Percentiles rank a stretch among this genome's conserved stretches.
Conservation (phyloP, 805 yeast genomes). For the Candida wancherniae region DNA sequence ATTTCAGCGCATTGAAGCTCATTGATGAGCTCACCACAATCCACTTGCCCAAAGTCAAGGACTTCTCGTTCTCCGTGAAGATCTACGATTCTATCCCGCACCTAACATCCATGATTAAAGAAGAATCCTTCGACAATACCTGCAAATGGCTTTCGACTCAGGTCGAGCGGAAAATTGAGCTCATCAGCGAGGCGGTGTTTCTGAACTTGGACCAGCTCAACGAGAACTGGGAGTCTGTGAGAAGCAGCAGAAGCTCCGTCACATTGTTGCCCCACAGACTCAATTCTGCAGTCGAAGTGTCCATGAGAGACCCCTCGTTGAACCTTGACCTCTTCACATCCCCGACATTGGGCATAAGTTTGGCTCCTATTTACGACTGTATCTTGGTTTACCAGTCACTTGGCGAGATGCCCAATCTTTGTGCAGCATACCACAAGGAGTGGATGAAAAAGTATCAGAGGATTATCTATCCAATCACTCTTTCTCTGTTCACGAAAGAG, state of each 20-base stretch:
- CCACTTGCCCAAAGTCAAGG: slow-evolving; percentile 65
- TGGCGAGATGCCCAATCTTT: slow-evolving; percentile 57
- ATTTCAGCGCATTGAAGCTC: slow-evolving; percentile 81
- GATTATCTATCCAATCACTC: slow-evolving; percentile 59
- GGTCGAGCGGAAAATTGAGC: slow-evolving; percentile 55
- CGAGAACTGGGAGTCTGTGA: slow-evolving; percentile 52
- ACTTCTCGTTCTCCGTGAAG: slow-evolving; percentile 69
- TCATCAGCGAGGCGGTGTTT: slow-evolving; percentile 54
- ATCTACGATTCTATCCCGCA: slow-evolving; percentile 75
- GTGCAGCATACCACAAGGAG: slow-evolving; percentile 63
- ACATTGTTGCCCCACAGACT: slow-evolving; percentile 54
- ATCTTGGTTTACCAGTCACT: slow-evolving; percentile 75
- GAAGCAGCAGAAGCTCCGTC: slow-evolving; percentile 35
- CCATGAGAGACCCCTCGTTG: slow-evolving; percentile 57
- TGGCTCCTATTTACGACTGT: slow-evolving; percentile 78
- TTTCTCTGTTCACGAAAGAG: slow-evolving; percentile 23
- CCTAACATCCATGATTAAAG: slow-evolving; percentile 65
- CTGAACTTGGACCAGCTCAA: slow-evolving; percentile 54
- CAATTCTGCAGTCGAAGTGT: slow-evolving; percentile 80
- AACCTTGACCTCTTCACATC: slow-evolving; percentile 49
- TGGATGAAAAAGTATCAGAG: slow-evolving; percentile 66
- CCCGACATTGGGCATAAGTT: slow-evolving; percentile 39
- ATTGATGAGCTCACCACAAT: slow-evolving; percentile 68
- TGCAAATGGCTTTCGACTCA: slow-evolving; percentile 59
- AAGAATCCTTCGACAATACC: slow-evolving; percentile 64